Conservation (phyloP, 176 grass and related monocot genomes). For the Musa acuminata region DNA sequence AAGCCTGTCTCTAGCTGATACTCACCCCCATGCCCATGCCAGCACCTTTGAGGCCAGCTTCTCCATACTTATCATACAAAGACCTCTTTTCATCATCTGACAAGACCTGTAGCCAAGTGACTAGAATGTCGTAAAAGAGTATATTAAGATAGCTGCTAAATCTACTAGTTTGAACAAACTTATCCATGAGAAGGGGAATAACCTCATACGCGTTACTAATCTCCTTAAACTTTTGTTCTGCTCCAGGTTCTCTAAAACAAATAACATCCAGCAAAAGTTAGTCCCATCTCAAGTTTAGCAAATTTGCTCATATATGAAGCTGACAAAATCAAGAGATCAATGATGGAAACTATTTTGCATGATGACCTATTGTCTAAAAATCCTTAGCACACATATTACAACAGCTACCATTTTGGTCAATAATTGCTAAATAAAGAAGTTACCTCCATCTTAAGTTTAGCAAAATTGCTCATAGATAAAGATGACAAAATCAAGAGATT, state of each 20-base stretch:
- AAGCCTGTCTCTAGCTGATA: background rate
- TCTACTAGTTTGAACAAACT: background rate
- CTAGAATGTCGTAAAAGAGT: background rate
- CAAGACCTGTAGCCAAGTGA: conserved; percentile 43
- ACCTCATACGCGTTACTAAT: conserved; percentile 99
- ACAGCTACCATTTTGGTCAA: background rate
- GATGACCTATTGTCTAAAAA: background rate
- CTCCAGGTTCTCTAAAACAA: conserved; percentile 63
- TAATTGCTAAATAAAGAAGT: background rate
- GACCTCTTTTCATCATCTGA: conserved; percentile 93
- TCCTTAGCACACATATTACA: background rate
- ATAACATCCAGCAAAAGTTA: background rate
- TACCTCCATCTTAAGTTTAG: background rate
- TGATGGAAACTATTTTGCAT: conserved; percentile 2
- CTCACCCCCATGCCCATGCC: conserved; percentile 93
- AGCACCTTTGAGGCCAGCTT: conserved; percentile 92
- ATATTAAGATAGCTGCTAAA: conserved; percentile 7
- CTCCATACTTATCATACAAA: conserved; percentile 95
- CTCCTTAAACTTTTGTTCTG: conserved; percentile 94
- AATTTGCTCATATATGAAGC: background rate
- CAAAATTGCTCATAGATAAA: background rate
- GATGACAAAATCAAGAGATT: conserved; percentile 26
- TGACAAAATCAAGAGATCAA: conserved; percentile 27
- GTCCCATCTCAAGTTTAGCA: background rate
- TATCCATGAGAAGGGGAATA: conserved; percentile 16